Percentiles rank a stretch among this genome's conserved stretches.
Conservation (phyloP, 257 asterid genomes). For the Ophiorrhiza pumila region DNA sequence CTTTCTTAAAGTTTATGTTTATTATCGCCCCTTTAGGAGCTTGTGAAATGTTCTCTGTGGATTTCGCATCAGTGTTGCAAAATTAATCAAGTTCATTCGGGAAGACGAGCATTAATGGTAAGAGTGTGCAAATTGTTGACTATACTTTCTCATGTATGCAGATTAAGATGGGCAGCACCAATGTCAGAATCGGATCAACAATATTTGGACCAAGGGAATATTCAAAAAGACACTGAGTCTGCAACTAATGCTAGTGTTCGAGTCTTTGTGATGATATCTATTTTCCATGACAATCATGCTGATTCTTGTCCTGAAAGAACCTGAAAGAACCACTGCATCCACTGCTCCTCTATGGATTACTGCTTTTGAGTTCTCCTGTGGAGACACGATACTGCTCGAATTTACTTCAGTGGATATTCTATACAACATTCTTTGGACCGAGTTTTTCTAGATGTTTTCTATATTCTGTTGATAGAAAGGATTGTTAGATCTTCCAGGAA, state of each 20-base stretch:
- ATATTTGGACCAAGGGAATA: slow-evolving; percentile 87
- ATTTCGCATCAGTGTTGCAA: neutral
- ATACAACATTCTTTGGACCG: too few species aligned
- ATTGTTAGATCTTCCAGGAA: too few species aligned
- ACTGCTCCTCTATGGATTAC: neutral
- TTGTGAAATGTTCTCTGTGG: neutral
- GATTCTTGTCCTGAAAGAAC: neutral
- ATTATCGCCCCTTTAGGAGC: neutral
- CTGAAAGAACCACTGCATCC: neutral
- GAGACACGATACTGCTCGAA: neutral
- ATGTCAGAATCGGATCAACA: slow-evolving; percentile 81
- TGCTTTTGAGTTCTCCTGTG: neutral
- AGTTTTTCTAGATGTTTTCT: too few species aligned
- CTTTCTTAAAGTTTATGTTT: neutral
- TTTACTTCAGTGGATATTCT: neutral
- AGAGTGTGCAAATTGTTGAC: slow-evolving; percentile 7
- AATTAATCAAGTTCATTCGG: neutral
- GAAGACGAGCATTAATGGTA: neutral
- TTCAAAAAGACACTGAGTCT: slow-evolving; percentile 49
- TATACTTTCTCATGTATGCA: slow-evolving; percentile 33
- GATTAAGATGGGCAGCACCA: slow-evolving; percentile 91
- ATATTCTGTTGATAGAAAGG: too few species aligned
- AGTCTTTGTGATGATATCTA: neutral
- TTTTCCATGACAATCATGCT: neutral
- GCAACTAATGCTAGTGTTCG: neutral